phyloP scores from a whole-genome alignment of 108 stramenopile genomes.

The Skeletonema potamos region DNA sequence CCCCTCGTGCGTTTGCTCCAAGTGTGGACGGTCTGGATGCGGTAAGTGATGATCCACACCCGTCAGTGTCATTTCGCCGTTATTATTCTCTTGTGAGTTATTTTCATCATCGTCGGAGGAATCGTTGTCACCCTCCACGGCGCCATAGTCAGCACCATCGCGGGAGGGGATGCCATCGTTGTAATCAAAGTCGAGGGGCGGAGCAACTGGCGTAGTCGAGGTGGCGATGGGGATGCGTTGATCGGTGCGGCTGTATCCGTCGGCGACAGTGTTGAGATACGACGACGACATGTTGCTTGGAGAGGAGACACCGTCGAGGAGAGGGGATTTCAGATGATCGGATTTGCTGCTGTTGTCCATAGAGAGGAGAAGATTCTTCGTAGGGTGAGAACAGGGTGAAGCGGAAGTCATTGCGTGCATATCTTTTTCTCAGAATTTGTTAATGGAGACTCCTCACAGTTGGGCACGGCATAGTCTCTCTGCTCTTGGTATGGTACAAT shows the following conservation, averaged over 20 bases:
- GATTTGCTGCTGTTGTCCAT: background rate
- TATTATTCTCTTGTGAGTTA: background rate
- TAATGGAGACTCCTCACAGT: no score
- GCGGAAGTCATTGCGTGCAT: background rate
- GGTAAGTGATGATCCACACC: conserved; percentile 40
- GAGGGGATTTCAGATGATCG: background rate
- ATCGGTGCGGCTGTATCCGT: conserved; percentile 50
- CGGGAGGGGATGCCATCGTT: conserved; percentile 29
- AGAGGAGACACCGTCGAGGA: background rate
- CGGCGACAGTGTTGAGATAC: conserved; percentile 34
- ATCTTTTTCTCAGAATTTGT: no score
- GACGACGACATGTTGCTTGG: background rate
- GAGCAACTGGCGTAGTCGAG: conserved; percentile 43
- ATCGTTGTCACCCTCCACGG: background rate
- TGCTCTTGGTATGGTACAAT: no score
- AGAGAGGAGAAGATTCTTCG: no score
- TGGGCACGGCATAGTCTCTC: no score
- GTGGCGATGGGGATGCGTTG: conserved; percentile 41
- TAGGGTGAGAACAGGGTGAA: no score
- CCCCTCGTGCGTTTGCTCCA: conserved; percentile 42
- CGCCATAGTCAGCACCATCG: conserved; percentile 2
- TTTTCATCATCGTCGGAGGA: conserved; percentile 1
- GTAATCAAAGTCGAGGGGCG: conserved; percentile 43
- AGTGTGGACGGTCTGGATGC: conserved; percentile 13
- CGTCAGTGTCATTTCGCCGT: background rate